These are phyloP conservation scores for Aspergillus brunneoviolaceus DNA, from an alignment of 2,329 filamentous ascomycete genomes.

Conservation along the genomic window DNA sequence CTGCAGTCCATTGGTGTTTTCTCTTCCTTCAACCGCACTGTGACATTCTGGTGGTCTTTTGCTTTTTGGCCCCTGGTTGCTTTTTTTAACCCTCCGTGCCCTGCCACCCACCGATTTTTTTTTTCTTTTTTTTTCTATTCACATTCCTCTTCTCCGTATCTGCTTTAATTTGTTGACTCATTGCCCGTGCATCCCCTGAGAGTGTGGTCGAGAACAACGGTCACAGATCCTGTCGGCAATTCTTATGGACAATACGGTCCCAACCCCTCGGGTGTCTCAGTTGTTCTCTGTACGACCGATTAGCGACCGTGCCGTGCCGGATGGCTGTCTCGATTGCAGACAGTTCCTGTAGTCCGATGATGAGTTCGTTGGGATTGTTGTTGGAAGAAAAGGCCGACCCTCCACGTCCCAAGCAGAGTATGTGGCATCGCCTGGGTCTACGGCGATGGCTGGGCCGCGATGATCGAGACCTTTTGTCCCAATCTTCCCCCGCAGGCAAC, in stretches of 20 bases:
- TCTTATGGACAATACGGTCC: conserved; percentile 40
- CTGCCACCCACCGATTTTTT: neutral
- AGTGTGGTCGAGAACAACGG: conserved; percentile 7
- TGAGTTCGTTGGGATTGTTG: conserved; percentile 35
- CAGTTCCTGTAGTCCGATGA: conserved; percentile 37
- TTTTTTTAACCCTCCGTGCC: conserved; percentile 5
- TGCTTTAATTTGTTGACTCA: conserved; percentile 3
- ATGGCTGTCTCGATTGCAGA: conserved; percentile 46
- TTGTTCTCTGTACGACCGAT: conserved; percentile 32
- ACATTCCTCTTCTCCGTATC: conserved; percentile 7
- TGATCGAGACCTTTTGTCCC: conserved; percentile 34
- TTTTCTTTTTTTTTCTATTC: conserved; percentile 7
- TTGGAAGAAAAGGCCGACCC: conserved; percentile 34
- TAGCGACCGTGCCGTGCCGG: conserved; percentile 31
- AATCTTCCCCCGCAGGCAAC: conserved; percentile 19
- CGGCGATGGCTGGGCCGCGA: conserved; percentile 45
- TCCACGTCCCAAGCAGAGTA: conserved; percentile 42
- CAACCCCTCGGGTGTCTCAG: conserved; percentile 35
- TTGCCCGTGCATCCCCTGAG: conserved; percentile 7
- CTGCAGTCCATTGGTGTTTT: conserved; percentile 6
- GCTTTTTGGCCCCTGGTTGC: conserved; percentile 2
- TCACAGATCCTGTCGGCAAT: conserved; percentile 20
- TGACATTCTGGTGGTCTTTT: neutral
- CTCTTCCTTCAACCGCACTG: neutral
- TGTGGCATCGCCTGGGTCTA: conserved; percentile 47